These are phyloP conservation scores for Citrus sp. DNA, from an alignment of 345 rosid species.

Conservation along the genomic window DNA sequence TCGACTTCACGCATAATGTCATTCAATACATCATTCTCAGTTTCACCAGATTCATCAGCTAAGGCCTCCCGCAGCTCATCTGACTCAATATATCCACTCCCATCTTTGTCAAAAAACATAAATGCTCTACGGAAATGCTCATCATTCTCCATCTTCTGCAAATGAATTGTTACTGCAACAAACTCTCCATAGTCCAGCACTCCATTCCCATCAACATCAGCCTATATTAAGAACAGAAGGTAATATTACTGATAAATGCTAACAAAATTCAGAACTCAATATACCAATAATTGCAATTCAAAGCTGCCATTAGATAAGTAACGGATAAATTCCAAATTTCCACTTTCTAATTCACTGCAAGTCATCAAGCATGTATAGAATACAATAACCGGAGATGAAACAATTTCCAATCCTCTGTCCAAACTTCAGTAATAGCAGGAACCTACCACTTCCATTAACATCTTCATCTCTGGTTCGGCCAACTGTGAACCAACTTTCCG, in stretches of 20 bases:
- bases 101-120: constrained; percentile 86
- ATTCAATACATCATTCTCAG: constrained; percentile 55
- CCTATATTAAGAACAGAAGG: constrained; percentile 41
- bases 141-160: constrained; percentile 96
- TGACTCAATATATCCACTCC: constrained; percentile 71
- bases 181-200: constrained; percentile 88
- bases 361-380: no score
- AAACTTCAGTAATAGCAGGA: background rate
- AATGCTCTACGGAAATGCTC: constrained; percentile 92
- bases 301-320: background rate
- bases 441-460: constrained; percentile 98
- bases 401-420: background rate
- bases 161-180: constrained; percentile 96
- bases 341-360: no score
- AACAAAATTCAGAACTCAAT: background rate
- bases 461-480: constrained; percentile 88
- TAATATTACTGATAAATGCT: background rate
- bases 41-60: constrained; percentile 72
- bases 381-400: constrained; percentile 1
- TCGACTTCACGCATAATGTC: constrained; percentile 97
- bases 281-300: background rate
- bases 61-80: constrained; percentile 74
- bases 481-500: constrained; percentile 87
- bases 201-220: constrained; percentile 96
- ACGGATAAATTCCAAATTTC: background rate